A percentile compares a stretch with the other conserved stretches of the same genome.
Conservation (phyloP, 78 protist species). For the Emiliania huxleyi region DNA sequence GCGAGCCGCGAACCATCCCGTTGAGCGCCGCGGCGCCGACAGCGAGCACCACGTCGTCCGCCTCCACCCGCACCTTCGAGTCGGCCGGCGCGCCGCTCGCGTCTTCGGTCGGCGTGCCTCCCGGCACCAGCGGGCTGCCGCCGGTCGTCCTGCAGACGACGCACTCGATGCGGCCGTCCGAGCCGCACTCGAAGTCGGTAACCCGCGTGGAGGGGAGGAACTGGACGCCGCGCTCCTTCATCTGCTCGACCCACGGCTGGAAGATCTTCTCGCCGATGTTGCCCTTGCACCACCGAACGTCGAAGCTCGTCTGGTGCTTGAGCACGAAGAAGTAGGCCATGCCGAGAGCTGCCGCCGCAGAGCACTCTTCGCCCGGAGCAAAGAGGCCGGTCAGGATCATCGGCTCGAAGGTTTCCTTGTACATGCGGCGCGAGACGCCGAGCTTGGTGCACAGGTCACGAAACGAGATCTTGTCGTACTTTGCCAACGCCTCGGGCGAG, state of each 20-base stretch:
- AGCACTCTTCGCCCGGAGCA: not conserved
- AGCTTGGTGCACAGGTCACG: not conserved
- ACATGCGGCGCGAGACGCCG: not conserved
- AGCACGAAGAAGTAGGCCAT: slow-evolving; percentile 37
- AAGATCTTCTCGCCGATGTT: not conserved
- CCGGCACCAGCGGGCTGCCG: no score
- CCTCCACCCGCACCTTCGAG: no score
- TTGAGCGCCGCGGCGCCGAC: not conserved
- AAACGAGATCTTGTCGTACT: not conserved
- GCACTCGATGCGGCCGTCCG: no score
- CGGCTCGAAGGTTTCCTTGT: slow-evolving; percentile 22
- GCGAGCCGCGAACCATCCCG: not conserved
- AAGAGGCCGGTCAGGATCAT: slow-evolving; percentile 32
- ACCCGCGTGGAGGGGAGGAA: not conserved
- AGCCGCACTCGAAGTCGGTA: not conserved
- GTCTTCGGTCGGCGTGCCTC: no score
- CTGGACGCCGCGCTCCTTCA: no score
- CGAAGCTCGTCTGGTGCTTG: not conserved
- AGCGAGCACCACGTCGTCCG: no score
- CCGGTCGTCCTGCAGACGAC: no score
- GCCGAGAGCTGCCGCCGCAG: slow-evolving; percentile 35
- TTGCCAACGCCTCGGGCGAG: not conserved
- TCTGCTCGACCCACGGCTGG: no score
- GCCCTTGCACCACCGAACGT: slow-evolving; percentile 33
- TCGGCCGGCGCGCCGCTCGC: no score